A percentile compares a stretch with the other conserved stretches of the same genome.
Conservation (phyloP, 208 protist genomes). For the Trypanosoma boissoni region DNA sequence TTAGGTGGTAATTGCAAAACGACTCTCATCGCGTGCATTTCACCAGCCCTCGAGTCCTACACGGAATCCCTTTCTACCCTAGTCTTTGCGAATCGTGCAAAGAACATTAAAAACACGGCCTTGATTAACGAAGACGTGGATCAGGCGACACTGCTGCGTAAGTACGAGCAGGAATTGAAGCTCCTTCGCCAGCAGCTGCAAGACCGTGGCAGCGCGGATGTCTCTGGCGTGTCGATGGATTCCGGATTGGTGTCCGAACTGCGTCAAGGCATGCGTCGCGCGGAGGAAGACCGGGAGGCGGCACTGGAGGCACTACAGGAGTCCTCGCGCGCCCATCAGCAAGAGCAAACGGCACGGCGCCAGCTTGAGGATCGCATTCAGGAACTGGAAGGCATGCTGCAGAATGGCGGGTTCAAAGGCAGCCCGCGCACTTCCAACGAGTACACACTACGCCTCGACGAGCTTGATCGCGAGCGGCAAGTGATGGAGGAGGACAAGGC, state of each 20-base stretch:
- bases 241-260: conserved; percentile 28
- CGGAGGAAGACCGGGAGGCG: conserved; percentile 68
- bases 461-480: conserved; percentile 81
- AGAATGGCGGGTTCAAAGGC: conserved; percentile 45
- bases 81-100: conserved; percentile 77
- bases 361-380: conserved; percentile 48
- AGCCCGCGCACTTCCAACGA: conserved; percentile 47
- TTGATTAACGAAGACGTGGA: conserved; percentile 72
- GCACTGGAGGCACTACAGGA: conserved; percentile 51
- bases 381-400: conserved; percentile 51
- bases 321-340: conserved; percentile 38
- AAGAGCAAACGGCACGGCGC: conserved; percentile 39
- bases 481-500: conserved; percentile 87
- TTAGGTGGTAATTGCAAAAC: conserved; percentile 93
- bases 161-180: conserved; percentile 62
- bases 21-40: conserved; percentile 57
- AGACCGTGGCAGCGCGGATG: conserved; percentile 15
- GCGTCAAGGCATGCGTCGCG: conserved; percentile 20
- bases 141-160: conserved; percentile 48
- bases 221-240: conserved; percentile 1
- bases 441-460: conserved; percentile 63
- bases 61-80: conserved; percentile 82
- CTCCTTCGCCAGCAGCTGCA: conserved; percentile 45
- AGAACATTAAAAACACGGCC: conserved; percentile 71
- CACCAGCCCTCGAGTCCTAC: conserved; percentile 58